A percentile compares a stretch with the other conserved stretches of the same genome.
Evolutionary conservation across 2,329 filamentous ascomycete genomes (phyloP).

Genomic region (Clonostachys chloroleuca): DNA sequence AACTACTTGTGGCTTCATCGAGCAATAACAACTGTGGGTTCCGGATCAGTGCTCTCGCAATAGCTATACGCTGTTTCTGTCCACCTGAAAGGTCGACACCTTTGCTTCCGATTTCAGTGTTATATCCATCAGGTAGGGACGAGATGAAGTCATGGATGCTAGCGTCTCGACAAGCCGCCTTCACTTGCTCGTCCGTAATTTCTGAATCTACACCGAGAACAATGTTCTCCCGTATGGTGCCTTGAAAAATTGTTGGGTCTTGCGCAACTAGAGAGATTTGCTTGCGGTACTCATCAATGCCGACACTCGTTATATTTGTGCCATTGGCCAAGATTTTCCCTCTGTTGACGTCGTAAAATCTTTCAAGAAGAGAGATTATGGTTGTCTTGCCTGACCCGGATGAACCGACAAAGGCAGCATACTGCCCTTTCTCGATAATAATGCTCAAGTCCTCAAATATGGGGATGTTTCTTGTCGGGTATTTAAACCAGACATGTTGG

Average conservation of each 20-base stretch:
- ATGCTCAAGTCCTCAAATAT: constrained; percentile 54
- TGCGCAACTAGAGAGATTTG: constrained; percentile 53
- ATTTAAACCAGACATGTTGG: constrained; percentile 57
- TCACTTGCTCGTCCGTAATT: constrained; percentile 55
- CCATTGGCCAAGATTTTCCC: constrained; percentile 38
- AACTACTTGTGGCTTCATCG: constrained; percentile 4
- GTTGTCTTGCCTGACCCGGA: constrained; percentile 66
- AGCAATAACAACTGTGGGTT: constrained; percentile 75
- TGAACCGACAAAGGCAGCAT: constrained; percentile 60
- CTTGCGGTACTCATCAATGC: constrained; percentile 40
- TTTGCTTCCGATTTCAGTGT: constrained; percentile 65
- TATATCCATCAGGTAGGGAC: constrained; percentile 58
- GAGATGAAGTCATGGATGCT: constrained; percentile 68
- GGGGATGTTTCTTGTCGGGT: constrained; percentile 54
- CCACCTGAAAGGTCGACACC: constrained; percentile 75
- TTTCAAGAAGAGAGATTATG: constrained; percentile 50
- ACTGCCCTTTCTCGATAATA: constrained; percentile 52
- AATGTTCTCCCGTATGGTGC: constrained; percentile 51
- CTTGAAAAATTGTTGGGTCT: constrained; percentile 53
- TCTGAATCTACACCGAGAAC: constrained; percentile 49
- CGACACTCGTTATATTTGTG: constrained; percentile 34
- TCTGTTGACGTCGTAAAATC: constrained; percentile 38
- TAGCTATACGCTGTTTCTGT: constrained; percentile 92
- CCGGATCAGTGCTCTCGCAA: constrained; percentile 85
- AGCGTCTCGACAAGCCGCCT: constrained; percentile 61